Percentiles rank a stretch among this genome's conserved stretches.
Conservation (phyloP, 495 filamentous ascomycete species). For the Baudoinia panamericana region DNA sequence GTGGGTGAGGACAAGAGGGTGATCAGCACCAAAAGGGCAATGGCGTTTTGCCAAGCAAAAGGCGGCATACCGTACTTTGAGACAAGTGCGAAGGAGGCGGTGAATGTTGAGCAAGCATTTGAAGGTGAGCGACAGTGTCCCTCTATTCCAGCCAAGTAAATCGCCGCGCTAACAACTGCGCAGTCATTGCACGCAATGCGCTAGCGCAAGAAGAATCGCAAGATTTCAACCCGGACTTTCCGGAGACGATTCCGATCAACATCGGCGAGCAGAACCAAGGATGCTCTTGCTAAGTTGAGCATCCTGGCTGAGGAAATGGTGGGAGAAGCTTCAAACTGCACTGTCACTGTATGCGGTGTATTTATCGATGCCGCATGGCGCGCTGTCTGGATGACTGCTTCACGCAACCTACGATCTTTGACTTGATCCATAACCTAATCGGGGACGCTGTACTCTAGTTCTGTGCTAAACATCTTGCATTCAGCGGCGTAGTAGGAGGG, state of each 20-base stretch:
- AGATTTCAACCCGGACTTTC: slow-evolving; percentile 84
- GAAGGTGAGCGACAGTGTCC: slow-evolving; percentile 50
- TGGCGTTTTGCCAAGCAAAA: slow-evolving; percentile 95
- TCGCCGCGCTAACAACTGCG: no score
- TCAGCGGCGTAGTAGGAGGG: no score
- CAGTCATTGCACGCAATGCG: slow-evolving; percentile 94
- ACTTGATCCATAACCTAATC: no score
- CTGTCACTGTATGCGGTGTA: no score
- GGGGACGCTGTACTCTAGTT: no score
- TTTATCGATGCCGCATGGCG: no score
- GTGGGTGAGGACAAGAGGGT: slow-evolving; percentile 94
- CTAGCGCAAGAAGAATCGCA: slow-evolving; percentile 92
- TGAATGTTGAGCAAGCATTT: slow-evolving; percentile 97
- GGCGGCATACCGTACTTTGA: slow-evolving; percentile 97
- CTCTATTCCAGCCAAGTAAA: no score
- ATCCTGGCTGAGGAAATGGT: no score
- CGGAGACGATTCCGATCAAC: slow-evolving; percentile 94
- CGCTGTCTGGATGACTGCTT: no score
- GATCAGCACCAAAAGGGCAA: slow-evolving; percentile 85
- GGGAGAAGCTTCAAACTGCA: no score
- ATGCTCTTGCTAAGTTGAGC: slow-evolving; percentile 82
- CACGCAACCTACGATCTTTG: no score
- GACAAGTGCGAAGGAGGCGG: slow-evolving; percentile 95
- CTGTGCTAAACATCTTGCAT: no score
- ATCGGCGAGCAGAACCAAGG: slow-evolving; percentile 82